A percentile compares a stretch with the other conserved stretches of the same genome.
phyloP scores from a whole-genome alignment of 73 alveolate genomes.

The Chromera velia region DNA sequence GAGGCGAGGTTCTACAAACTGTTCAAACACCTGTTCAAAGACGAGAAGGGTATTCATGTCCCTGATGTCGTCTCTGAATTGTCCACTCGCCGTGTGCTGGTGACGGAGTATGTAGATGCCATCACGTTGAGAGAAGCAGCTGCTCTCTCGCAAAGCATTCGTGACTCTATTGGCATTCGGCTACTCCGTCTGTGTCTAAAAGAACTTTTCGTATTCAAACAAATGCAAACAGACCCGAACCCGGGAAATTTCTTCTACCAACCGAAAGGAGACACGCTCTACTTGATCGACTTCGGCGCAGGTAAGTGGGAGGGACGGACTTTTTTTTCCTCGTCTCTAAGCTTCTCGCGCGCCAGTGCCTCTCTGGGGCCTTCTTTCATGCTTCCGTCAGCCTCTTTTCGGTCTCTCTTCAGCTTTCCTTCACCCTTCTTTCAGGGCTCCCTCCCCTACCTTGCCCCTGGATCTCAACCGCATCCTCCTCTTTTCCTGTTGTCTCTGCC shows the following conservation, averaged over 20 bases:
- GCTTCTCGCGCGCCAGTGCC: too few species aligned
- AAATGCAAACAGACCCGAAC: constrained; percentile 76
- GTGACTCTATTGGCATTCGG: constrained; percentile 53
- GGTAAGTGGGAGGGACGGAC: constrained; percentile 27
- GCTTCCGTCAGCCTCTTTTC: too few species aligned
- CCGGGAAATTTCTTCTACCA: constrained; percentile 70
- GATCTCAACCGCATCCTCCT: too few species aligned
- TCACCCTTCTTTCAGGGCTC: too few species aligned
- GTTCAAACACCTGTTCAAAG: constrained; percentile 33
- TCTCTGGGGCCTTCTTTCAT: too few species aligned
- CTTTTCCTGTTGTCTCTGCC: too few species aligned
- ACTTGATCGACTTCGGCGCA: constrained; percentile 66
- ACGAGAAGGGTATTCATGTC: constrained; percentile 13
- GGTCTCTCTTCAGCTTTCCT: too few species aligned
- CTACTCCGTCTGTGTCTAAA: constrained; percentile 52
- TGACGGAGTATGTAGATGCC: constrained; percentile 58
- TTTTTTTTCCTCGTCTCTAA: too few species aligned
- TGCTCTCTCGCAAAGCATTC: constrained; percentile 47
- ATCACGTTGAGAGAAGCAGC: too few species aligned
- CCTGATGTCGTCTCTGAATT: constrained; percentile 52
- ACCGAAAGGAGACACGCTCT: constrained; percentile 22
- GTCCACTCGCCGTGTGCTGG: constrained; percentile 50
- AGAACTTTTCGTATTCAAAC: constrained; percentile 60
- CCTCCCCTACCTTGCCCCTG: too few species aligned
- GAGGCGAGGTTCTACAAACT: constrained; percentile 50